A percentile compares a stretch with the other conserved stretches of the same genome.
These are phyloP conservation scores for Botrytis fabae DNA, from an alignment of 2,329 filamentous ascomycete genomes.

Conservation along the genomic window DNA sequence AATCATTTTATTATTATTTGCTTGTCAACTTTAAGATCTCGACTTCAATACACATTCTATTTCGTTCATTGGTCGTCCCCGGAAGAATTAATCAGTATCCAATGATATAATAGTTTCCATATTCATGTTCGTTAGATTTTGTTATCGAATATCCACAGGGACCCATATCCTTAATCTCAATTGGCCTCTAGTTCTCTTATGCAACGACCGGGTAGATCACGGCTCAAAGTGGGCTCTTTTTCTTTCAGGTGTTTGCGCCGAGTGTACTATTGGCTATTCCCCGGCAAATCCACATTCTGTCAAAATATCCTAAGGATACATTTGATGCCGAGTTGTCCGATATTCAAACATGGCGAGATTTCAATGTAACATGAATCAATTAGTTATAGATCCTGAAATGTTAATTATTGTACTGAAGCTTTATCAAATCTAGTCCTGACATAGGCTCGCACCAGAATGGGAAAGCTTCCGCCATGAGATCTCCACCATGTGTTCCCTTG, in stretches of 20 bases:
- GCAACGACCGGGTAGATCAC: neutral
- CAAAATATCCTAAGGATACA: neutral
- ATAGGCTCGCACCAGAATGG: neutral
- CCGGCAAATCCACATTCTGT: neutral
- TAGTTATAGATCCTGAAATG: neutral
- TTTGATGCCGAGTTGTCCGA: conserved; percentile 7
- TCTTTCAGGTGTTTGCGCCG: conserved; percentile 7
- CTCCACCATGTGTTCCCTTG: neutral
- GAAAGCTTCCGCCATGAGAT: neutral
- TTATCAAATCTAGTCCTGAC: neutral
- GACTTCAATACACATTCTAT: neutral
- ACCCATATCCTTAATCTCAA: conserved; percentile 1
- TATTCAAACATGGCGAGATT: neutral
- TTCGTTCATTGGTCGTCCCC: neutral
- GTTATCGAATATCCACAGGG: conserved; percentile 1
- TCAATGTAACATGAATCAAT: neutral
- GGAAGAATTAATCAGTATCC: neutral
- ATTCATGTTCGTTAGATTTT: neutral
- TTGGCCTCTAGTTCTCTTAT: neutral
- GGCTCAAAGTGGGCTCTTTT: neutral
- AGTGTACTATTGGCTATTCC: neutral
- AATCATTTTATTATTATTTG: neutral
- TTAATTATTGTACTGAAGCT: neutral
- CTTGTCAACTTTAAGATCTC: neutral
- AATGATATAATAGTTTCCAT: neutral